phyloP scores from a whole-genome alignment of 768 basidiomycete genomes.

The Auriscalpium microsporum region DNA sequence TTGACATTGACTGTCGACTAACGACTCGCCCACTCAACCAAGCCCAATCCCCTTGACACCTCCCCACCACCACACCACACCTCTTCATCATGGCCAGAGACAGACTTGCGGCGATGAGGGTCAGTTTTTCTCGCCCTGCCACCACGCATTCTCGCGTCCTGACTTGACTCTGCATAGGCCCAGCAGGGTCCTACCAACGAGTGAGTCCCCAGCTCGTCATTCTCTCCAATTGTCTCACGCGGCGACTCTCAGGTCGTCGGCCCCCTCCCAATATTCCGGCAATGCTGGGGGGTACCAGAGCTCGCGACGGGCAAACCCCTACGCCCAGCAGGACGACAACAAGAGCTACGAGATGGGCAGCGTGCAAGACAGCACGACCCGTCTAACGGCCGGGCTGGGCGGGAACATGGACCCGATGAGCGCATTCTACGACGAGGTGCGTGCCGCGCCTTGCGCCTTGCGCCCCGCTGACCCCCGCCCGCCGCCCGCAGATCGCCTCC shows the following conservation, averaged over 20 bases:
- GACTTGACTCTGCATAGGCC: conserved; percentile 34
- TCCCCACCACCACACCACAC: conserved; percentile 10
- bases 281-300: conserved; percentile 9
- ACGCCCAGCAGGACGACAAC: conserved; percentile 55
- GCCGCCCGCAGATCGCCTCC: conserved; percentile 32
- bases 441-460: conserved; percentile 13
- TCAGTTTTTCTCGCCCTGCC: conserved; percentile 26
- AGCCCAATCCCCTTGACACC: not conserved
- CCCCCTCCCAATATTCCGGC: conserved; percentile 10
- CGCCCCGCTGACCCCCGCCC: not conserved
- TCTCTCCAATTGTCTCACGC: not conserved
- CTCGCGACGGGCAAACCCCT: conserved; percentile 50
- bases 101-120: conserved; percentile 83
- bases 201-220: conserved; percentile 28
- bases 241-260: conserved; percentile 3
- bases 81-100: conserved; percentile 68
- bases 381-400: conserved; percentile 21
- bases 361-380: conserved; percentile 47
- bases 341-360: conserved; percentile 62
- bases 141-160: conserved; percentile 4
- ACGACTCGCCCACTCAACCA: not conserved
- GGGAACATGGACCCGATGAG: conserved; percentile 48
- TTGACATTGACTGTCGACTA: not conserved
- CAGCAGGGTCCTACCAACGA: conserved; percentile 48
- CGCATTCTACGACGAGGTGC: conserved; percentile 67